phyloP scores from a whole-genome alignment of 176 grass and related monocot species.

The Aegilops bicornis region DNA sequence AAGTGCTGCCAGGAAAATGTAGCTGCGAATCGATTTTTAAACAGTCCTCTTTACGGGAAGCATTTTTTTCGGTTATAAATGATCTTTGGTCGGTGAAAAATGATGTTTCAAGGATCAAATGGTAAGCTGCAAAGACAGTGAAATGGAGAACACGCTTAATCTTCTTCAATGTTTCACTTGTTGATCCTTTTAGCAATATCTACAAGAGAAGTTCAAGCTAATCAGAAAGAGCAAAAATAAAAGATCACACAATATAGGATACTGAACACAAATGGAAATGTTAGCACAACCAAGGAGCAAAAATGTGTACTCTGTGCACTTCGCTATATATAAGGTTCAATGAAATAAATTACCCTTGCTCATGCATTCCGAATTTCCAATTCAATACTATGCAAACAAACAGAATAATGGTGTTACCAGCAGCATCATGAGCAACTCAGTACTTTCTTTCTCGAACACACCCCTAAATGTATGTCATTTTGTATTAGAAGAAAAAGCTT shows the following conservation, averaged over 20 bases:
- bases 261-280: not conserved
- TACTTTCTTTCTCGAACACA: not conserved
- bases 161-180: constrained; percentile 85
- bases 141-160: constrained; percentile 80
- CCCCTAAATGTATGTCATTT: not conserved
- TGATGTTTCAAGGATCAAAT: constrained; percentile 91
- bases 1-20: constrained; percentile 22
- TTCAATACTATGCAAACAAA: not conserved
- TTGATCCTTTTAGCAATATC: constrained; percentile 91
- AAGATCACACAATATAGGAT: not conserved
- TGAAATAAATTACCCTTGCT: not conserved
- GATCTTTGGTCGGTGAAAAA: constrained; percentile 88
- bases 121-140: constrained; percentile 93
- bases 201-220: constrained; percentile 39
- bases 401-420: not conserved
- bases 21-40: constrained; percentile 23
- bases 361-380: not conserved
- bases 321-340: constrained; percentile 2
- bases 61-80: constrained; percentile 54
- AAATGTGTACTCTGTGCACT: not conserved
- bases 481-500: not conserved
- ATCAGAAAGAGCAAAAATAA: constrained; percentile 12
- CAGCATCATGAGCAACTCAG: not conserved
- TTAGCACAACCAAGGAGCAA: constrained; percentile 13
- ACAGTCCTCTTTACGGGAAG: constrained; percentile 34